Base-by-base conservation (phyloP, 2,329 filamentous ascomycete genomes). In the Diplodia mutila region DNA sequence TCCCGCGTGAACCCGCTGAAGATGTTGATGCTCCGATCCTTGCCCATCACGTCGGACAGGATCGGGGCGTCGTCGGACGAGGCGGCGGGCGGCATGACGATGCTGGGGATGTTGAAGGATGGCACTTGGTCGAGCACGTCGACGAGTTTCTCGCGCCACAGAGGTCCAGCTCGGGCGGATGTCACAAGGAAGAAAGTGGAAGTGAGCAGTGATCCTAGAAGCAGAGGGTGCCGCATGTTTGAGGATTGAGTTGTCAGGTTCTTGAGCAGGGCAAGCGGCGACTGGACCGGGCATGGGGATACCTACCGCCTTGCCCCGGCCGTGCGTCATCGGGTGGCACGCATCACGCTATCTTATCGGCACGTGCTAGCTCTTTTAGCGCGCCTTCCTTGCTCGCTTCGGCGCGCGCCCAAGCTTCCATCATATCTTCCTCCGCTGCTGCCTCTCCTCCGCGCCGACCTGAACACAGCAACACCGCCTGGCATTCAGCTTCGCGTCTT, bases 1-100 rank as follows among this genome's bases (percentile, higher is more conserved):
- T 94, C 90, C 68, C 93, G 88, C 5, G 90, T 90, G 74, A 97
- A 88, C 51, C 89, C 89, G 34, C 92, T 91, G 80, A 97, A 98
- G 72, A 94, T 89, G 70, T 92, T 93, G 76, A 97, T 91, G 69
- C 85, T 86, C 72, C 91, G 89, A 66, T 92, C 89, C 71, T 89
- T 89, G 48, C 91, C 90, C 71, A 97, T 89, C 39, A 97, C 90
- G 79, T 98, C 94, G 51, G 90, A 91, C 67, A 98, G 87, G 69
- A 92, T 87, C 75, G 8, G 75, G 7, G 39, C 54, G 29, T 77
- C 42, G 53, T 51, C 23, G n/a, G 29, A 52, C 21, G 53, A 42
- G 18, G 59, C 16, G 25, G 29, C 18, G 8, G 74, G 72, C 25
- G 74, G 70, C 77, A 79, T 78, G 57, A 70, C 65, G 25, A 69